Conservation (phyloP, 768 basidiomycete genomes). For the Holtermannia corniformis region DNA sequence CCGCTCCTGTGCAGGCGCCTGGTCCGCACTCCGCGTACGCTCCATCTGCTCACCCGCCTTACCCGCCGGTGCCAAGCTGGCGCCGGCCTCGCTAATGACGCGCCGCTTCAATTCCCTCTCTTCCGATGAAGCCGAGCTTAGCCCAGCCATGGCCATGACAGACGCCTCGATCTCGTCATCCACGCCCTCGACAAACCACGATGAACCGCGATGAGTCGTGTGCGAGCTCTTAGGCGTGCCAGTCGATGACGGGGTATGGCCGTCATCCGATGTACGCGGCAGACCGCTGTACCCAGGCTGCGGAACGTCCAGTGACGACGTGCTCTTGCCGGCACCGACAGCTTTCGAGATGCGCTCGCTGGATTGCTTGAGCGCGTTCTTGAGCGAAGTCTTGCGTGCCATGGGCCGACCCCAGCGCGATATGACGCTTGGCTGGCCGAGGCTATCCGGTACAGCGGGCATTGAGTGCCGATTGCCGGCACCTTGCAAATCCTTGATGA, state of each 20-base stretch:
- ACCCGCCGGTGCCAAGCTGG: neutral
- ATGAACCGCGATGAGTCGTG: too few relatives aligned
- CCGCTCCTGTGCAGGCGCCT: constrained; percentile 4
- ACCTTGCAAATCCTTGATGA: neutral
- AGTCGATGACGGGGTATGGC: neutral
- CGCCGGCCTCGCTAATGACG: constrained; percentile 14
- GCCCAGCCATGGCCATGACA: constrained; percentile 72
- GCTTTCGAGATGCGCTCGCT: neutral
- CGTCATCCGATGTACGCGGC: constrained; percentile 12
- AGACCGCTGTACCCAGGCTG: neutral
- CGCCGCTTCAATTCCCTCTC: constrained; percentile 1
- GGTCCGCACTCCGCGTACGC: constrained; percentile 1
- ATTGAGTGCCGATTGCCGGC: constrained; percentile 9
- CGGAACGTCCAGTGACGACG: neutral
- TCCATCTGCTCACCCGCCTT: neutral
- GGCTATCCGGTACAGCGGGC: constrained; percentile 10
- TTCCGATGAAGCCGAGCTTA: constrained; percentile 51
- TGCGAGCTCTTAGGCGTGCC: neutral
- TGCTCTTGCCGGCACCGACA: neutral
- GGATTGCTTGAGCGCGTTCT: neutral
- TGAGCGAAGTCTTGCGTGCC: neutral
- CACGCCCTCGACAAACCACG: constrained; percentile 16
- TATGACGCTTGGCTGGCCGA: too few relatives aligned
- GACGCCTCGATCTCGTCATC: constrained; percentile 53
- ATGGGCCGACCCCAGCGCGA: neutral